Conservation (phyloP, 1,284 basidiomycete genomes). For the Rhodotorula sp. region DNA sequence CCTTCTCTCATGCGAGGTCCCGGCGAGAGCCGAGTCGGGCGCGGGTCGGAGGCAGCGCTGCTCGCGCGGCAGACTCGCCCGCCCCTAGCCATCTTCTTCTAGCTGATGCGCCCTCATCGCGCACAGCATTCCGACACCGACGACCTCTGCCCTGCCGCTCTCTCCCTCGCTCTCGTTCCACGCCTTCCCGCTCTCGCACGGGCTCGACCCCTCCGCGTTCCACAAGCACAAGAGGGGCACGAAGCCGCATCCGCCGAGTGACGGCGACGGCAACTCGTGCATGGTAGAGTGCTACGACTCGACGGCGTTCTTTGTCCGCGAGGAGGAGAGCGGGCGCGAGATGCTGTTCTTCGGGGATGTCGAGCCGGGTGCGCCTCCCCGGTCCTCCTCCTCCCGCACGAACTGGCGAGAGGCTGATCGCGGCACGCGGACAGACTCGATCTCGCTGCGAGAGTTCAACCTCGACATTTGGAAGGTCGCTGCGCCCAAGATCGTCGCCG, state of each 20-base stretch:
- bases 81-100: not conserved
- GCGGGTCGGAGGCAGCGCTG: not conserved
- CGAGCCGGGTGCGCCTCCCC: conserved; percentile 30
- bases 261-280: too few relatives aligned
- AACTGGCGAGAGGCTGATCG: not conserved
- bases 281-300: conserved; percentile 59
- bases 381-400: not conserved
- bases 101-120: not conserved
- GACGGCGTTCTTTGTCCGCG: conserved; percentile 72
- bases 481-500: conserved; percentile 52
- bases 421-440: conserved; percentile 68
- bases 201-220: conserved; percentile 54
- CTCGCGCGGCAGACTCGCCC: not conserved
- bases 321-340: conserved; percentile 58
- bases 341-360: conserved; percentile 70
- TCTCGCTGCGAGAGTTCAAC: conserved; percentile 62
- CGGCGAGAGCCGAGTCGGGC: not conserved
- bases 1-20: not conserved
- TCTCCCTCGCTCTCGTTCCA: conserved; percentile 61
- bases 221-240: not conserved
- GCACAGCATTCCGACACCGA: conserved; percentile 9
- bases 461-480: conserved; percentile 69
- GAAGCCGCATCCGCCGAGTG: not conserved
- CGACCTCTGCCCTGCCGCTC: conserved; percentile 9
- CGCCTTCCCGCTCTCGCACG: conserved; percentile 70